Evolutionary conservation across 345 rosid species (phyloP).

Genomic region (Excoecaria cochinchinensis): DNA sequence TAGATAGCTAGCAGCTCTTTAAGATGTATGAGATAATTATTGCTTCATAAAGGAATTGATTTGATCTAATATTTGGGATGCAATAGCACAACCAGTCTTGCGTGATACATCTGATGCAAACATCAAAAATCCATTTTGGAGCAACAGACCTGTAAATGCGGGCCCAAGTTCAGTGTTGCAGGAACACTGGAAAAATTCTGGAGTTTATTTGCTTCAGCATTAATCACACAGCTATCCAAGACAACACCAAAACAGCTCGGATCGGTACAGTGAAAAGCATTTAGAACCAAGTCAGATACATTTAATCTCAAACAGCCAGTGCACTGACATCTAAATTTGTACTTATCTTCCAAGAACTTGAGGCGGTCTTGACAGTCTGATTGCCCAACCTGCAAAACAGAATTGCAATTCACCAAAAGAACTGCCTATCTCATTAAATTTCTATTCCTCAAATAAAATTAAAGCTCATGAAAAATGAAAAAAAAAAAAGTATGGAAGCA

Average conservation of each 20-base stretch:
- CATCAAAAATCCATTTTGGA: slow-evolving; percentile 10
- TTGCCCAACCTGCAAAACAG: slow-evolving; percentile 67
- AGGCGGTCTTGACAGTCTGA: slow-evolving; percentile 66
- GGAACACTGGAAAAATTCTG: slow-evolving; percentile 22
- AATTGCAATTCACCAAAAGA: slow-evolving; percentile 7
- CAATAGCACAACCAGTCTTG: not conserved
- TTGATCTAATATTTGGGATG: not conserved
- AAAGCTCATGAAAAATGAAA: not conserved
- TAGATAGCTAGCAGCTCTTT: not conserved
- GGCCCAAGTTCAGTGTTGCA: slow-evolving; percentile 24
- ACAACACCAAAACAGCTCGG: slow-evolving; percentile 64
- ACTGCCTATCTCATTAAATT: not conserved
- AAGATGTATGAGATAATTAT: not conserved
- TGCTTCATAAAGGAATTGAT: not conserved
- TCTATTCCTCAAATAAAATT: not conserved
- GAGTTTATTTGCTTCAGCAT: slow-evolving; percentile 42
- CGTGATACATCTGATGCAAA: not conserved
- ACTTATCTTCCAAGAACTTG: slow-evolving; percentile 66
- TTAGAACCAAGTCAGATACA: slow-evolving; percentile 62
- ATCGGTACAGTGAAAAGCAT: slow-evolving; percentile 59
- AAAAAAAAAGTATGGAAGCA: not conserved
- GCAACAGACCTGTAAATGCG: slow-evolving; percentile 40
- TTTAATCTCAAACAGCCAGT: slow-evolving; percentile 62
- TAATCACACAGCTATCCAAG: slow-evolving; percentile 38
- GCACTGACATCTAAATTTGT: slow-evolving; percentile 69